Evolutionary conservation across 108 stramenopile species (phyloP).

Genomic region (Aurantiochytrium sp.): DNA sequence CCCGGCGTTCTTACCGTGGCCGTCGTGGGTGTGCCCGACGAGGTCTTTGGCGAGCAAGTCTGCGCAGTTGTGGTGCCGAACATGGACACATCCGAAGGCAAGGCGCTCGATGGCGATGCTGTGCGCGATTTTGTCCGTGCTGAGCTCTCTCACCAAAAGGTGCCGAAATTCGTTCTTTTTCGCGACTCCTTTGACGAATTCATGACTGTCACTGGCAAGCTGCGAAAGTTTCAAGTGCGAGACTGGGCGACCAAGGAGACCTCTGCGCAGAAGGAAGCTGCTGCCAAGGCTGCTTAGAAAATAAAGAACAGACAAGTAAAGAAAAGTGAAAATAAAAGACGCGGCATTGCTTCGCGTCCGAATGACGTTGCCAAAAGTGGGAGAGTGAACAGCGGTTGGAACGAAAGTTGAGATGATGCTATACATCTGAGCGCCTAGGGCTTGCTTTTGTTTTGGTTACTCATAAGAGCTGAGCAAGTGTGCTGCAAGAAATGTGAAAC

Average conservation of each 20-base stretch:
- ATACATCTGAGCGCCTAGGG: no score
- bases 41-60: constrained; percentile 7
- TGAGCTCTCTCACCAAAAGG: neutral
- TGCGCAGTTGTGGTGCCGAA: neutral
- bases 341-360: no score
- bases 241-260: neutral
- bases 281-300: no score
- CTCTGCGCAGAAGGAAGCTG: no score
- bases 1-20: neutral
- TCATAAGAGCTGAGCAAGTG: no score
- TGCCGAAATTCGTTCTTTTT: constrained; percentile 18
- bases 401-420: no score
- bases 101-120: neutral
- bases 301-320: no score
- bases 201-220: constrained; percentile 22
- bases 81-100: neutral
- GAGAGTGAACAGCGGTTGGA: no score
- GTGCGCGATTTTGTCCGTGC: neutral
- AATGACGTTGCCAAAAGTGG: no score
- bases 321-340: no score
- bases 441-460: no score
- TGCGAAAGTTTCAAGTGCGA: constrained; percentile 14
- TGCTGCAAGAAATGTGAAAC: no score
- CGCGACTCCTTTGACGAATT: neutral
- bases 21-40: constrained; percentile 24